phyloP scores from a whole-genome alignment of 352 stramenopile species.

The Pythium apleroticum region DNA sequence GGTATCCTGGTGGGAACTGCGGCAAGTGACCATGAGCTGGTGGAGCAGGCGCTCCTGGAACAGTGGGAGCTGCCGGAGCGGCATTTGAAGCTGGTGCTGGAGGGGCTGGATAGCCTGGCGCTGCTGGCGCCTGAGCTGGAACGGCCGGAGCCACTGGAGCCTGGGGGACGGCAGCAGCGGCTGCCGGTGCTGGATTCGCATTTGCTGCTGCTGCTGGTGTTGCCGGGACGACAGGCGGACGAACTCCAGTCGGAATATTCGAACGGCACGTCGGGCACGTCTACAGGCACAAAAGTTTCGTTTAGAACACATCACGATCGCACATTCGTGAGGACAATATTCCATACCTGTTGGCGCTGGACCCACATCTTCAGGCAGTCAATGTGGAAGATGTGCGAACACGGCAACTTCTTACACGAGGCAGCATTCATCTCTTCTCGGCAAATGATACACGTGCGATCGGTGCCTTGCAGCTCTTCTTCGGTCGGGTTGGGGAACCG shows the following conservation, averaged over 20 bases:
- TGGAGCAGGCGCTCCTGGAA: constrained; percentile 16
- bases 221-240: constrained; percentile 41
- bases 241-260: constrained; percentile 88
- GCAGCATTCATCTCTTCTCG: constrained; percentile 91
- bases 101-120: background rate
- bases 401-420: constrained; percentile 95
- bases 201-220: constrained; percentile 23
- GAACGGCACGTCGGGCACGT: constrained; percentile 96
- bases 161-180: constrained; percentile 13
- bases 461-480: constrained; percentile 93
- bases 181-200: constrained; percentile 29
- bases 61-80: constrained; percentile 4
- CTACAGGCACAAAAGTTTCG: constrained; percentile 17
- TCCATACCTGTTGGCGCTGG: constrained; percentile 92
- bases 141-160: constrained; percentile 21
- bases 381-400: constrained; percentile 97
- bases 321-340: background rate
- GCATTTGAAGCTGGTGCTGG: constrained; percentile 2
- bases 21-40: constrained; percentile 6
- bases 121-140: background rate
- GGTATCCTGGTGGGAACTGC: constrained; percentile 44
- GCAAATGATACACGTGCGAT: constrained; percentile 97
- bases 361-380: constrained; percentile 98
- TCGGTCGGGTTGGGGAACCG: constrained; percentile 93
- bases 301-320: background rate